Conservation (phyloP, 805 yeast species). For the Metschnikowia colocasiae region DNA sequence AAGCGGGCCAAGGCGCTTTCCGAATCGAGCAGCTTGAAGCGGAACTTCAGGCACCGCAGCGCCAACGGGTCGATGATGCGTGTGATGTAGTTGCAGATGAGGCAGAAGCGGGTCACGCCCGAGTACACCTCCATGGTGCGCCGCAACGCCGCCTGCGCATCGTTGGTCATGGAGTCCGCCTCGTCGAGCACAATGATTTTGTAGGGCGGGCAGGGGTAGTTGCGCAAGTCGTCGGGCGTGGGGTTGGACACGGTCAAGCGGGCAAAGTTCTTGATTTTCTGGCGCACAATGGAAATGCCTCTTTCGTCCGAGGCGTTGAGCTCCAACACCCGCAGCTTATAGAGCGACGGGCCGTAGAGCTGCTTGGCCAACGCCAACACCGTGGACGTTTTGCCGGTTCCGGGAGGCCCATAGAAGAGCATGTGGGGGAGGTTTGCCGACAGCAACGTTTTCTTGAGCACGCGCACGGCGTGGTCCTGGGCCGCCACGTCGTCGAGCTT, state of each 20-base stretch:
- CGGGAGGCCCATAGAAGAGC: constrained; percentile 92
- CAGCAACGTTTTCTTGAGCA: constrained; percentile 71
- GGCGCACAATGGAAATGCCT: constrained; percentile 84
- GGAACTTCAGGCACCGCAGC: constrained; percentile 91
- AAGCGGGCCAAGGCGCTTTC: constrained; percentile 68
- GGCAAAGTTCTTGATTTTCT: constrained; percentile 83
- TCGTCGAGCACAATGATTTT: constrained; percentile 90
- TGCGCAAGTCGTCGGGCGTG: constrained; percentile 56
- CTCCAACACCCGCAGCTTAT: constrained; percentile 71
- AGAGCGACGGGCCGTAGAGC: constrained; percentile 66
- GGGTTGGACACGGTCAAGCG: constrained; percentile 82
- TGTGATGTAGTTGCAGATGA: constrained; percentile 94
- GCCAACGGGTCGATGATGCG: constrained; percentile 96
- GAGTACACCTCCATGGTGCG: constrained; percentile 93
- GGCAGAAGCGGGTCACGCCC: constrained; percentile 82
- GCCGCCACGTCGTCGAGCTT: constrained; percentile 83
- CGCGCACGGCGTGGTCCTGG: constrained; percentile 84
- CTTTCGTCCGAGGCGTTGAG: constrained; percentile 89
- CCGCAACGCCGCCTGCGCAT: constrained; percentile 92
- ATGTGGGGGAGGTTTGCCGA: constrained; percentile 87
- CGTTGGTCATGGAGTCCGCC: constrained; percentile 97
- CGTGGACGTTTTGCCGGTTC: constrained; percentile 90
- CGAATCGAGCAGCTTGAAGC: constrained; percentile 77
- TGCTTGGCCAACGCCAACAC: constrained; percentile 79
- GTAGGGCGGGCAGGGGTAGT: constrained; percentile 95